Conservation (phyloP, 192 early-diverging fungal species). For the Lobosporangium transversale region DNA sequence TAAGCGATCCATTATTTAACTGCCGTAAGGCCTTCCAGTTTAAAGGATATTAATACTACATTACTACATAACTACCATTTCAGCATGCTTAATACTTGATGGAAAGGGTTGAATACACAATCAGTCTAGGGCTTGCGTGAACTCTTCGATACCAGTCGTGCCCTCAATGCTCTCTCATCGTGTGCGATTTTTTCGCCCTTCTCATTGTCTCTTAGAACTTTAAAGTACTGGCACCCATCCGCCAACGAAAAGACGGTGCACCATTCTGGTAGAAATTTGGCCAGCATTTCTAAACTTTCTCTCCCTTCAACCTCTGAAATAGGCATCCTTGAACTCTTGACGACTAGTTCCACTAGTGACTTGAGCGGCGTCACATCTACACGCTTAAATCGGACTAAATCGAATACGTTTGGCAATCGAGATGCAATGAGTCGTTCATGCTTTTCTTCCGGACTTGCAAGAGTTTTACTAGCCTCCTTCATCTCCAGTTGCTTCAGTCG, state of each 20-base stretch:
- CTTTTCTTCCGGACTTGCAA: constrained; percentile 25
- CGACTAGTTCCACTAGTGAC: constrained; percentile 20
- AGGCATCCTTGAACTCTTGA: constrained; percentile 36
- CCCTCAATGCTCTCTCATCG: constrained; percentile 16
- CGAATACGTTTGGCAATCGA: constrained; percentile 31
- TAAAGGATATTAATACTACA: too few species aligned
- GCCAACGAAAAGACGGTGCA: constrained; percentile 20
- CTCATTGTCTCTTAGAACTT: constrained; percentile 21
- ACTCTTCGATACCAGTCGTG: constrained; percentile 13
- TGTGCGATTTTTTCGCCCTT: constrained; percentile 21
- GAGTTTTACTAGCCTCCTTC: constrained; percentile 5
- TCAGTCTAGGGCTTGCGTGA: neutral
- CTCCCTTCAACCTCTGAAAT: constrained; percentile 31
- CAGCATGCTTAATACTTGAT: too few species aligned
- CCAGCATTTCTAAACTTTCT: constrained; percentile 40
- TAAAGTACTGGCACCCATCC: constrained; percentile 33
- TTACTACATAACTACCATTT: too few species aligned
- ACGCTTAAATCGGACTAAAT: constrained; percentile 45
- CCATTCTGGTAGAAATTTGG: constrained; percentile 37
- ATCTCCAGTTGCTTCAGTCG: constrained; percentile 26
- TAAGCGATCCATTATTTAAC: neutral
- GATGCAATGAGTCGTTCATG: constrained; percentile 17
- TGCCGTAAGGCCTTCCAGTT: too few species aligned
- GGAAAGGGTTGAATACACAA: too few species aligned
- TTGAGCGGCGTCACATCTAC: constrained; percentile 31